phyloP scores from a whole-genome alignment of 345 rosid species.

The Linum trigynum region DNA sequence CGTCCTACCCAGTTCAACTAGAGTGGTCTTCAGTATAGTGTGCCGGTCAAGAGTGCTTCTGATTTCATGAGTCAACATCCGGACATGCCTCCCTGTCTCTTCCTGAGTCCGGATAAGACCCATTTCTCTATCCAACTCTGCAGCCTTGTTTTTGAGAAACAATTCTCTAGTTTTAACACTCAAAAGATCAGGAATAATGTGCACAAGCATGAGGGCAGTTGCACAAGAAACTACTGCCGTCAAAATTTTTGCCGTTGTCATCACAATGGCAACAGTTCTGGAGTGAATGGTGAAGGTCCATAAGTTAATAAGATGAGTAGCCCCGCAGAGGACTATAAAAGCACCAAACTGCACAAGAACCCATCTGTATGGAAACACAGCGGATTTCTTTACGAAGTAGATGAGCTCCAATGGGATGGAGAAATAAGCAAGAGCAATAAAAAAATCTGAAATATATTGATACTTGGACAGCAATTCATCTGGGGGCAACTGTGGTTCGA shows the following conservation, averaged over 20 bases:
- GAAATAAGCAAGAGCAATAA: conserved; percentile 93
- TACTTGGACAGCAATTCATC: conserved; percentile 89
- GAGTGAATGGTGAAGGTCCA: conserved; percentile 79
- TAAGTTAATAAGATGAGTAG: conserved; percentile 82
- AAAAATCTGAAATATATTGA: conserved; percentile 96
- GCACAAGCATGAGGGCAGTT: conserved; percentile 96
- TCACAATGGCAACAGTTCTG: conserved; percentile 66
- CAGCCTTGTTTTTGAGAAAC: conserved; percentile 89
- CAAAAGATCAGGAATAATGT: conserved; percentile 85
- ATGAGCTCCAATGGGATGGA: conserved; percentile 94
- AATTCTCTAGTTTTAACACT: conserved; percentile 90
- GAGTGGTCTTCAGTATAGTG: conserved; percentile 82
- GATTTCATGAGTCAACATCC: conserved; percentile 95
- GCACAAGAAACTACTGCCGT: conserved; percentile 91
- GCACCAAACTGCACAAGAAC: conserved; percentile 99
- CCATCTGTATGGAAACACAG: conserved; percentile 91
- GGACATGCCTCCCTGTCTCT: conserved; percentile 90
- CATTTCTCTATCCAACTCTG: conserved; percentile 96
- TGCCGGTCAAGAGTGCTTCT: conserved; percentile 91
- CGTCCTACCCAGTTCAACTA: conserved; percentile 88
- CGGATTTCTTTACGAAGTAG: conserved; percentile 92
- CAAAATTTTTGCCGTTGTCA: conserved; percentile 69
- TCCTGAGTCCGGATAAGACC: conserved; percentile 94
- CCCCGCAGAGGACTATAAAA: conserved; percentile 94
- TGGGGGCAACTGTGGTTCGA: conserved; percentile 89